phyloP scores from a whole-genome alignment of 2,329 filamentous ascomycete species.

The Fonsecaea monophora region DNA sequence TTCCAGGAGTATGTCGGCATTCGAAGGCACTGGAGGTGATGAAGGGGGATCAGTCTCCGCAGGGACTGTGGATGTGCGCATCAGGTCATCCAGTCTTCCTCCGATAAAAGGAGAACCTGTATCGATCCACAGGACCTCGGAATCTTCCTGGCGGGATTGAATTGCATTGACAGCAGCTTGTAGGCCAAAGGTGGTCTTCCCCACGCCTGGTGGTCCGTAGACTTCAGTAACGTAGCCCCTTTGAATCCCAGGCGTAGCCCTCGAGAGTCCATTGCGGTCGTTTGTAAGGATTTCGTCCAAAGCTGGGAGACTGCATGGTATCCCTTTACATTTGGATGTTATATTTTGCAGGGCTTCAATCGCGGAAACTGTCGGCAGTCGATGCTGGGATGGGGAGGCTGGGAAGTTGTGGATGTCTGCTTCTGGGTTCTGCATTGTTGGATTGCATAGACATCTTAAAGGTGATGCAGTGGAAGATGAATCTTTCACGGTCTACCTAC shows the following conservation, averaged over 20 bases:
- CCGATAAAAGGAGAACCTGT: conserved; percentile 58
- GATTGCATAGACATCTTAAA: conserved; percentile 21
- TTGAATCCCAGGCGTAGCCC: conserved; percentile 42
- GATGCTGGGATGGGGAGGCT: conserved; percentile 53
- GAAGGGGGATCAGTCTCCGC: conserved; percentile 16
- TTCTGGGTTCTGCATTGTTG: conserved; percentile 62
- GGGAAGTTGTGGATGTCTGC: conserved; percentile 65
- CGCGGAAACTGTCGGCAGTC: conserved; percentile 77
- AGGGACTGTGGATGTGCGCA: conserved; percentile 41
- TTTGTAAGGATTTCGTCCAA: conserved; percentile 59
- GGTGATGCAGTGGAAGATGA: not conserved
- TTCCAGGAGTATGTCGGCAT: conserved; percentile 32
- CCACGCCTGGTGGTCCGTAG: conserved; percentile 84
- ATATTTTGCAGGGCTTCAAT: conserved; percentile 67
- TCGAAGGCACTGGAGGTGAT: conserved; percentile 4
- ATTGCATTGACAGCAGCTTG: conserved; percentile 72
- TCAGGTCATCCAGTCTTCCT: conserved; percentile 57
- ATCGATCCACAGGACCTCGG: conserved; percentile 76
- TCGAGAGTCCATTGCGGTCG: conserved; percentile 13
- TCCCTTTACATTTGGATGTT: conserved; percentile 40
- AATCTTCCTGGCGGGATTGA: conserved; percentile 56
- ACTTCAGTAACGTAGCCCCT: conserved; percentile 83
- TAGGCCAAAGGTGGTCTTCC: conserved; percentile 82
- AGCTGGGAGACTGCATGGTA: conserved; percentile 63
- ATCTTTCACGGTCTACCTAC: not conserved